Conservation (phyloP, 345 rosid genomes). For the Barbarea vulgaris region DNA sequence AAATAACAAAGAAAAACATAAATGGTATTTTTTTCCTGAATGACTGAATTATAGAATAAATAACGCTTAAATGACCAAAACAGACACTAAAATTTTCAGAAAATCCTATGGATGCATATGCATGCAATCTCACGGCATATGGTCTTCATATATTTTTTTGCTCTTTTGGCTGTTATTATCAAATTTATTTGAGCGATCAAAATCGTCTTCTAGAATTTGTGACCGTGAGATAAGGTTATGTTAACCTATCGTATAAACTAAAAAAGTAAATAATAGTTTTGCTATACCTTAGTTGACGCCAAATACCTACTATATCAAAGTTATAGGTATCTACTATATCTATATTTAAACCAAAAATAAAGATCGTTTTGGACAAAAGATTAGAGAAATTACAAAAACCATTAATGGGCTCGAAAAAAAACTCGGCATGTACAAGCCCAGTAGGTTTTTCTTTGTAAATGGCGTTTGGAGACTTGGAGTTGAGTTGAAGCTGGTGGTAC, state of each 20-base stretch:
- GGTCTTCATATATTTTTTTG: background rate
- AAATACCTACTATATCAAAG: no score
- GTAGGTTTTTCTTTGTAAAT: no score
- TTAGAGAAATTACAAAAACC: background rate
- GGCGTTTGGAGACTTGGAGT: background rate
- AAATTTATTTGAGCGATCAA: no score
- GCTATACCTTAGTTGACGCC: no score
- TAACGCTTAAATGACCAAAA: background rate
- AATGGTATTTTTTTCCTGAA: background rate
- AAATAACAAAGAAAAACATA: background rate
- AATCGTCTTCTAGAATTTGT: no score
- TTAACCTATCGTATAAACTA: no score
- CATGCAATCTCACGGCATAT: background rate
- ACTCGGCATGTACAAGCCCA: background rate
- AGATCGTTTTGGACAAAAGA: background rate
- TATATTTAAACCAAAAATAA: background rate
- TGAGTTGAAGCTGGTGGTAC: background rate
- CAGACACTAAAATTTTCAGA: background rate
- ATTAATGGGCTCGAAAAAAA: background rate
- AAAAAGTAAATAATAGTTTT: no score
- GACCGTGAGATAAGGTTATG: no score
- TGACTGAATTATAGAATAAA: background rate
- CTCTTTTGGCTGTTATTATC: background rate
- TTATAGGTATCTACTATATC: no score
- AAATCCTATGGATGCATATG: background rate